Percentiles rank a stretch among this genome's conserved stretches.
Evolutionary conservation across 805 yeast genomes (phyloP).

Genomic region (Myxozyma lipomycoides): DNA sequence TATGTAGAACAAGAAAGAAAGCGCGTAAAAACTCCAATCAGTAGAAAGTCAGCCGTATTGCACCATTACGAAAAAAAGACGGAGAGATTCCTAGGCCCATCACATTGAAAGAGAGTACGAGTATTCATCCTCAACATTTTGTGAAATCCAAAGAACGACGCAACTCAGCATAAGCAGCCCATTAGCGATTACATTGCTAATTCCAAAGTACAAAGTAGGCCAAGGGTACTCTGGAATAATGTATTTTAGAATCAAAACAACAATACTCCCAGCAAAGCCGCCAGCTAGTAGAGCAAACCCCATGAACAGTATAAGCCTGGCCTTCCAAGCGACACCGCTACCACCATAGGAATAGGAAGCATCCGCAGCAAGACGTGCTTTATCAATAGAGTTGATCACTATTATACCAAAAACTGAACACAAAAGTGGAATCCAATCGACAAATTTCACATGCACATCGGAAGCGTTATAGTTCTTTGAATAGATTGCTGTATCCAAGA

Average conservation of each 20-base stretch:
- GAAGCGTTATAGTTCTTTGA: conserved; percentile 83
- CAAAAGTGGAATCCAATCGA: conserved; percentile 93
- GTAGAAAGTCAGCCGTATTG: no score
- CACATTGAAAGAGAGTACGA: conserved; percentile 82
- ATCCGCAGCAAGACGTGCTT: conserved; percentile 47
- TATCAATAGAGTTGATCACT: conserved; percentile 61
- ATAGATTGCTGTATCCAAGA: conserved; percentile 83
- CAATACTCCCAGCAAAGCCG: conserved; percentile 87
- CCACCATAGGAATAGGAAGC: conserved; percentile 42
- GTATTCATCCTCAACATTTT: conserved; percentile 93
- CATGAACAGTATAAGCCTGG: conserved; percentile 79
- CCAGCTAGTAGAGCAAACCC: conserved; percentile 94
- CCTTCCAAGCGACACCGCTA: conserved; percentile 77
- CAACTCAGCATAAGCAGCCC: conserved; percentile 83
- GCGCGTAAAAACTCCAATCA: no score
- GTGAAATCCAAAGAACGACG: conserved; percentile 85
- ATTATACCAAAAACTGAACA: conserved; percentile 88
- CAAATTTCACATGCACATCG: conserved; percentile 78
- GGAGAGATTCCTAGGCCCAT: no score
- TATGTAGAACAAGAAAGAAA: no score
- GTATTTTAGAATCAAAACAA: conserved; percentile 81
- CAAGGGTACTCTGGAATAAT: conserved; percentile 69
- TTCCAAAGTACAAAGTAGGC: conserved; percentile 94
- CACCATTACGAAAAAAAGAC: no score
- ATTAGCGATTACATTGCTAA: conserved; percentile 78